Conservation (phyloP, 2,329 filamentous ascomycete genomes). For the Colletotrichum orchidophilum region DNA sequence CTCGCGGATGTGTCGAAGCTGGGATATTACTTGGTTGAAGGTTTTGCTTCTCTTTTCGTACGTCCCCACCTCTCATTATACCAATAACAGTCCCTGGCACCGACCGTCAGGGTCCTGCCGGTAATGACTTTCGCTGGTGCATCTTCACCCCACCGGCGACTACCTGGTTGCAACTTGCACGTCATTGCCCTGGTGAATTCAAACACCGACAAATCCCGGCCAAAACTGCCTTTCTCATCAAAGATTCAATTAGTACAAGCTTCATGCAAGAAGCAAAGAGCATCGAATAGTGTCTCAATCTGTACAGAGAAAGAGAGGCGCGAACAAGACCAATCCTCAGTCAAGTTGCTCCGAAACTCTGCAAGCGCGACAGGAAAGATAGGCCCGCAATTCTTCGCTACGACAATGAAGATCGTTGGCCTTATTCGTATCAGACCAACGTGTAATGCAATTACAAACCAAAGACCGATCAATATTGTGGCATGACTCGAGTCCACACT, state of each 20-base stretch:
- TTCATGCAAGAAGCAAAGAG: background rate
- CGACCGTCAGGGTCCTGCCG: background rate
- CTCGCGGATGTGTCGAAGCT: background rate
- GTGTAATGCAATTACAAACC: background rate
- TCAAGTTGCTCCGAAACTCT: background rate
- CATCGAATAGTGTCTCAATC: background rate
- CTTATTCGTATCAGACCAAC: background rate
- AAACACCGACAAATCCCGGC: background rate
- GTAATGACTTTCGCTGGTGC: background rate
- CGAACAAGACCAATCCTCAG: background rate
- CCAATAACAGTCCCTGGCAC: background rate
- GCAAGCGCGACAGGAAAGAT: background rate
- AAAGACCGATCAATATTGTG: background rate
- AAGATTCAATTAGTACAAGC: background rate
- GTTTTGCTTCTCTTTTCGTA: background rate
- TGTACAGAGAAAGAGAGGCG: background rate
- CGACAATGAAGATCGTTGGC: background rate
- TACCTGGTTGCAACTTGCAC: background rate
- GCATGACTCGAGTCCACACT: background rate
- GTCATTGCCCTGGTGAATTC: background rate
- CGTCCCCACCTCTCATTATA: background rate
- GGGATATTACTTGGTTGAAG: background rate
- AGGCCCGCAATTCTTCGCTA: background rate
- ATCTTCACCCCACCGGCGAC: background rate
- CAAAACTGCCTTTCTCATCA: background rate